A percentile compares a stretch with the other conserved stretches of the same genome.
Conservation (phyloP, 2,329 filamentous ascomycete genomes). For the Pseudogymnoascus sp. region DNA sequence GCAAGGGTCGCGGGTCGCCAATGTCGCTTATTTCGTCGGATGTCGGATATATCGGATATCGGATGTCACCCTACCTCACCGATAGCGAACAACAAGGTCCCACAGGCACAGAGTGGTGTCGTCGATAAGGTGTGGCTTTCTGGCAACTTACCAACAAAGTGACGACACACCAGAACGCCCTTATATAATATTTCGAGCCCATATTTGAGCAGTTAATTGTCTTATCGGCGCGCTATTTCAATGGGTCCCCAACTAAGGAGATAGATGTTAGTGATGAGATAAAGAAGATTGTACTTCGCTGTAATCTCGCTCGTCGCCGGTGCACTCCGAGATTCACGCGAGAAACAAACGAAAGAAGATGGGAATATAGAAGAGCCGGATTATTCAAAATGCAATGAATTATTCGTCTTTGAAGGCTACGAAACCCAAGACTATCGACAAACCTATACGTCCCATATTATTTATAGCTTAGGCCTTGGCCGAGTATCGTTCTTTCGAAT, state of each 20-base stretch:
- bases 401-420: neutral
- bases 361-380: neutral
- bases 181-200: neutral
- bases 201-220: neutral
- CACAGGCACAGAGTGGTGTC: neutral
- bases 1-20: neutral
- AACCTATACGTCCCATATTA: neutral
- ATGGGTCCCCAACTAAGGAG: neutral
- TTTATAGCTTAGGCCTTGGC: neutral
- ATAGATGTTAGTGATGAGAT: neutral
- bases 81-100: neutral
- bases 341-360: neutral
- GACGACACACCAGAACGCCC: neutral
- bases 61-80: neutral
- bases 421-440: neutral
- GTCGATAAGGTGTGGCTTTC: neutral
- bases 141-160: neutral
- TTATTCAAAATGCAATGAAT: constrained; percentile 3
- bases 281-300: neutral
- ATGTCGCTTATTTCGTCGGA: neutral
- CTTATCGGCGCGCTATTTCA: neutral
- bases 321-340: neutral
- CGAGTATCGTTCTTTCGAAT: constrained; percentile 11
- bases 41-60: constrained; percentile 4
- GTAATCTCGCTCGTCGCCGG: neutral